Evolutionary conservation across 768 basidiomycete genomes (phyloP).

Genomic region (Rickenella mellea): DNA sequence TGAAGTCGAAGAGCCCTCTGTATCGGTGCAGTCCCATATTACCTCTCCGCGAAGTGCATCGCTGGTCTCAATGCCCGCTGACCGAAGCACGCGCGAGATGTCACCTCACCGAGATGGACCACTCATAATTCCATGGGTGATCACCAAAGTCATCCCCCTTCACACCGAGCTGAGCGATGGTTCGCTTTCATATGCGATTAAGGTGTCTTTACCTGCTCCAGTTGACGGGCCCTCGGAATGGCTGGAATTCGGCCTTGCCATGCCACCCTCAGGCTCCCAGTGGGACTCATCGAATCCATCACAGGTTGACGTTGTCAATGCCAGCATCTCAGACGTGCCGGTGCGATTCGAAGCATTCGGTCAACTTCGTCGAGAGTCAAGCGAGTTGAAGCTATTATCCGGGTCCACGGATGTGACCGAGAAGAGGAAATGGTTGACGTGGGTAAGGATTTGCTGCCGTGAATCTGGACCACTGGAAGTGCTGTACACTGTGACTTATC

Average conservation of each 20-base stretch:
- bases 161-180: constrained; percentile 25
- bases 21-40: background rate
- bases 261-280: constrained; percentile 16
- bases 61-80: background rate
- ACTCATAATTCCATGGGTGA: constrained; percentile 52
- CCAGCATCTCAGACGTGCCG: constrained; percentile 56
- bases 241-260: constrained; percentile 68
- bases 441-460: constrained; percentile 54
- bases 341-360: constrained; percentile 48
- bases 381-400: no score
- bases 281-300: constrained; percentile 12
- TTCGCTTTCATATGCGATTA: constrained; percentile 40
- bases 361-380: constrained; percentile 24
- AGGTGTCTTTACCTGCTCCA: constrained; percentile 46
- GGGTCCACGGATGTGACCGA: constrained; percentile 39
- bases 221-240: constrained; percentile 53
- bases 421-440: constrained; percentile 51
- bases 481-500: constrained; percentile 52
- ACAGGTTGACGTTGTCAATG: constrained; percentile 45
- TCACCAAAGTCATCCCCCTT: constrained; percentile 45
- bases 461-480: constrained; percentile 41
- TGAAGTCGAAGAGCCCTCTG: background rate
- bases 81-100: background rate
- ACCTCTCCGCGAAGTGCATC: no score
- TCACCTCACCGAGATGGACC: constrained; percentile 37